These are phyloP conservation scores for Termitomyces sp. DNA, from an alignment of 768 basidiomycete species.

Conservation along the genomic window DNA sequence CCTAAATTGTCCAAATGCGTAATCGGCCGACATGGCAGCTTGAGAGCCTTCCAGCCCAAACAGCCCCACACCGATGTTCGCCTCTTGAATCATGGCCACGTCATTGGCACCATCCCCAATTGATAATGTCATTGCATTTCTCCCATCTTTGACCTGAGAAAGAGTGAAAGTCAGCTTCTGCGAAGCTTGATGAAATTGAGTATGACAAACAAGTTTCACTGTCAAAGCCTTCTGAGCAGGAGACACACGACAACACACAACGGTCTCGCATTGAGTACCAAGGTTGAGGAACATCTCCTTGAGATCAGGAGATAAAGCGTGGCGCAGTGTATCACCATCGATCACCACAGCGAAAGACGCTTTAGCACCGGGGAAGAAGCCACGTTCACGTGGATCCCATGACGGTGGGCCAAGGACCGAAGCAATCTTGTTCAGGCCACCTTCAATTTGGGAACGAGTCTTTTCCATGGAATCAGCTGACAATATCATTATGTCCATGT, in stretches of 20 bases:
- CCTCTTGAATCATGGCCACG: conserved; percentile 99
- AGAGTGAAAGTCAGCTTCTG: conserved; percentile 2
- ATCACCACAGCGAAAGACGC: conserved; percentile 92
- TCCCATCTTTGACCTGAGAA: conserved; percentile 85
- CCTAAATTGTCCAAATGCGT: conserved; percentile 96
- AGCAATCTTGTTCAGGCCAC: conserved; percentile 90
- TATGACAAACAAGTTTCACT: conserved; percentile 70
- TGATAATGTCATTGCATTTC: conserved; percentile 91
- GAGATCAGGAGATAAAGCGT: conserved; percentile 71
- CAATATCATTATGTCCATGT: conserved; percentile 97
- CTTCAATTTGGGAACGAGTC: conserved; percentile 83
- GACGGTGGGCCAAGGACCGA: conserved; percentile 76
- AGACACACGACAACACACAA: conserved; percentile 96
- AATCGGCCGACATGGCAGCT: conserved; percentile 98
- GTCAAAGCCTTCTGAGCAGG: conserved; percentile 98
- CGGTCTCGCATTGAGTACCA: conserved; percentile 94
- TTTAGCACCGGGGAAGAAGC: conserved; percentile 58
- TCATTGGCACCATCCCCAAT: conserved; percentile 98
- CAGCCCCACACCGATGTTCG: conserved; percentile 94
- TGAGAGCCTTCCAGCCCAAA: conserved; percentile 95
- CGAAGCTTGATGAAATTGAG: not conserved
- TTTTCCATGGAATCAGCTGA: conserved; percentile 76
- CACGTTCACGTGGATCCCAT: conserved; percentile 52
- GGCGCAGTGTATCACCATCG: conserved; percentile 86
- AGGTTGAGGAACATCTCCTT: conserved; percentile 88